Base-by-base conservation (phyloP, 2,329 filamentous ascomycete genomes). In the Scedosporium boydii region DNA sequence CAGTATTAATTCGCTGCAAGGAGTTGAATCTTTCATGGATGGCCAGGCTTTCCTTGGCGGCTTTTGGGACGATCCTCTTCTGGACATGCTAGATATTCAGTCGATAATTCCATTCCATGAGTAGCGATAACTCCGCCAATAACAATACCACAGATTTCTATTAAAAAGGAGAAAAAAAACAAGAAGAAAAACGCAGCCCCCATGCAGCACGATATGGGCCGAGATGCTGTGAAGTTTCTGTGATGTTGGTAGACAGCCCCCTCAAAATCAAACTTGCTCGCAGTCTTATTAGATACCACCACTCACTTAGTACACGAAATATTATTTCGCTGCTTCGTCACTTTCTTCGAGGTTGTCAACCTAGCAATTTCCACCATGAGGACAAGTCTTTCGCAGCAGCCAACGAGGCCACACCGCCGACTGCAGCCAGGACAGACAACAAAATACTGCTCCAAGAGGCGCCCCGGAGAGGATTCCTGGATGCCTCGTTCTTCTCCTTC, bases 51-150 rank as follows among this genome's bases (percentile, higher is more conserved):
- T 48, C 18, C 9, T 18, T 6, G 18, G 16, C n/a, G 44, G 66
- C 1, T 68, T 67, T 59, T 72, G 70, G 70, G 63, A 65, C 34
- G 69, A 70, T 38, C 64, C 67, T 18, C 34, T 62, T 12, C 23
- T 23, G 26, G n/a, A 7, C 12, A 59, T 48, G 44, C n/a, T 48
- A 21, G 18, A 48, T 48, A 48, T 48, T 48, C n/a, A 48, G 18
- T 21, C 44, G 44, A 48, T 48, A n/a, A 21, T 48, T 48, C 44
- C 44, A 12, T 48, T 18, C 44, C 10, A 5, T 21, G 16, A 48
- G 18, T 48, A 48, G n/a, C n/a, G n/a, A n/a, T n/a, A n/a, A n/a
- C n/a, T n/a, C n/a, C n/a, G n/a, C n/a, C n/a, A n/a, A n/a, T n/a
- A n/a, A n/a, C n/a, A n/a, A n/a, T n/a, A n/a, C n/a, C n/a, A n/a